Percentiles rank a stretch among this genome's conserved stretches.
These are phyloP conservation scores for Blastocystis sp. DNA, from an alignment of 352 stramenopile species.

Conservation along the genomic window DNA sequence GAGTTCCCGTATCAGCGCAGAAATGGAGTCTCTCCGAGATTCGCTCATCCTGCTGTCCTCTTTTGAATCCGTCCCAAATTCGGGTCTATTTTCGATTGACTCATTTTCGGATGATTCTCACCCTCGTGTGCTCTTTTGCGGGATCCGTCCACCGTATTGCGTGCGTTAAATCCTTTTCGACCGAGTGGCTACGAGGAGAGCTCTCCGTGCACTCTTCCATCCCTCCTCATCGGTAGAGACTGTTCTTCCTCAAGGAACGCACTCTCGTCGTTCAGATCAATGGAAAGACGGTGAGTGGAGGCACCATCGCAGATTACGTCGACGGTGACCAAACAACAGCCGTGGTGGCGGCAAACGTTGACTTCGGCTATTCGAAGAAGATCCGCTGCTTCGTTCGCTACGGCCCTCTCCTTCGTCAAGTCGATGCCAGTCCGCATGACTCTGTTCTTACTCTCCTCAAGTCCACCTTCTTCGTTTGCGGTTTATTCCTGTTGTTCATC, in stretches of 20 bases:
- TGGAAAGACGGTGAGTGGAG: background rate
- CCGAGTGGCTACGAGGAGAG: background rate
- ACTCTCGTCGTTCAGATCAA: background rate
- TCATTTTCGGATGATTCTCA: conserved; percentile 24
- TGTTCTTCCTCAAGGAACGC: background rate
- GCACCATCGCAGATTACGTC: conserved; percentile 33
- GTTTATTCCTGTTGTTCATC: background rate
- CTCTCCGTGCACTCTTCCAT: background rate
- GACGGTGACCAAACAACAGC: conserved; percentile 29
- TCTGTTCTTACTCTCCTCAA: background rate
- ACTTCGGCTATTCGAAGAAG: background rate
- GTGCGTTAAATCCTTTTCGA: conserved; percentile 18
- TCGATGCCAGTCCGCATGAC: background rate
- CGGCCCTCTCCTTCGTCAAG: background rate
- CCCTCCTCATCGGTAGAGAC: background rate
- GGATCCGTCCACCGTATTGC: conserved; percentile 1
- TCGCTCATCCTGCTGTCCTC: conserved; percentile 21
- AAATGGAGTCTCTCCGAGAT: conserved; percentile 28
- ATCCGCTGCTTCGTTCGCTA: conserved; percentile 47
- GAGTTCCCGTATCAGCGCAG: background rate
- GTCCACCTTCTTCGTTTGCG: background rate
- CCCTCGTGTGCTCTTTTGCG: conserved; percentile 2
- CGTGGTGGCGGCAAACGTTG: background rate
- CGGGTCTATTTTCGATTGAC: background rate
- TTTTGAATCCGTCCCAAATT: conserved; percentile 15